Conservation (phyloP, 257 asterid species). For the Leptodermis oblonga region DNA sequence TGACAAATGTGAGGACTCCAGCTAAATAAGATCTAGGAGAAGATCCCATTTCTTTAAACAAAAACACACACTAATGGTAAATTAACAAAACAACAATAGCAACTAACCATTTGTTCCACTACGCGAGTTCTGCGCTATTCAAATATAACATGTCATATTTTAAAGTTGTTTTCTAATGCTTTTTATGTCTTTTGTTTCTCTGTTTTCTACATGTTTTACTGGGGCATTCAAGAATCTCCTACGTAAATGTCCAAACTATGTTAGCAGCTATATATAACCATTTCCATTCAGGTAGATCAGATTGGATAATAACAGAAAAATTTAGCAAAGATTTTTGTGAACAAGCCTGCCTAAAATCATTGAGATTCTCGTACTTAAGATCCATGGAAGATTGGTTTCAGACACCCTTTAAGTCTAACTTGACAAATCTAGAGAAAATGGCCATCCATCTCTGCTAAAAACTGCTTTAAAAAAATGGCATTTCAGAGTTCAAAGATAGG, state of each 20-base stretch:
- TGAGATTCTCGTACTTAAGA: conserved; percentile 34
- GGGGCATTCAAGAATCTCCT: too few species aligned
- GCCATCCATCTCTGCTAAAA: conserved; percentile 9
- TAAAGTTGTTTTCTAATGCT: too few species aligned
- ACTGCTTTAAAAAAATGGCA: conserved; percentile 22
- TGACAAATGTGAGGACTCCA: conserved; percentile 32
- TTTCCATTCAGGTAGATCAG: conserved; percentile 21
- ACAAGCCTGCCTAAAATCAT: conserved; percentile 28
- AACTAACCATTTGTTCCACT: too few species aligned
- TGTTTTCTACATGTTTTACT: too few species aligned
- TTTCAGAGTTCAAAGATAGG: conserved; percentile 31
- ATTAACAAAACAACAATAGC: conserved; percentile 4
- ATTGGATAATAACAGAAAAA: conserved; percentile 30
- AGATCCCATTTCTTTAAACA: conserved; percentile 36
- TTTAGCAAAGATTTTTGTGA: conserved; percentile 45
- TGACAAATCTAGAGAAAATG: conserved; percentile 25
- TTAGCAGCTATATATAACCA: too few species aligned
- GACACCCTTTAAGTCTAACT: conserved; percentile 14
- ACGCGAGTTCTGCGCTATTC: too few species aligned
- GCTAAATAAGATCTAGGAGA: conserved; percentile 71
- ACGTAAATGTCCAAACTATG: too few species aligned
- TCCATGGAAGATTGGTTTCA: conserved; percentile 34
- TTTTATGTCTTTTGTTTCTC: too few species aligned
- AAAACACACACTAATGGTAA: conserved; percentile 17
- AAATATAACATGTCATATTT: too few species aligned